These are phyloP conservation scores for Aegilops longissima DNA, from an alignment of 176 grass and related monocot species.

Conservation along the genomic window DNA sequence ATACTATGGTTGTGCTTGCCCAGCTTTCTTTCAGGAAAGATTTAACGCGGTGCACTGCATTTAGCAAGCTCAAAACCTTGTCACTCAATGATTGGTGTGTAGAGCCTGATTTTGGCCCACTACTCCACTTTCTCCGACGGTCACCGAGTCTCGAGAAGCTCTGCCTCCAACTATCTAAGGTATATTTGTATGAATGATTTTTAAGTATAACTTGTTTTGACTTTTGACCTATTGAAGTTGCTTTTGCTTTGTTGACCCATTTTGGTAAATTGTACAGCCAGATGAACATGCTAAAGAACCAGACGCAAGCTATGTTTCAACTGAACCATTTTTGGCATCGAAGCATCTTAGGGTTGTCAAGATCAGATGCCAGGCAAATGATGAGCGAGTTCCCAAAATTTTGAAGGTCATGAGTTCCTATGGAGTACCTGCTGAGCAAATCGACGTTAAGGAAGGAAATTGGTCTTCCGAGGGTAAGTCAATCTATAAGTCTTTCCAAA, in stretches of 20 bases:
- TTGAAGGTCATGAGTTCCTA: too few species aligned
- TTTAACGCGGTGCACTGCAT: background rate
- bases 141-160: background rate
- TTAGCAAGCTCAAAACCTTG: background rate
- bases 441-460: too few species aligned
- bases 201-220: background rate
- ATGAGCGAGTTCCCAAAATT: too few species aligned
- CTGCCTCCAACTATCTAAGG: background rate
- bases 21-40: background rate
- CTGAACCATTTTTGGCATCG: too few species aligned
- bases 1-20: background rate
- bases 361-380: too few species aligned
- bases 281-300: too few species aligned
- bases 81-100: background rate
- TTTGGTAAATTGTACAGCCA: background rate
- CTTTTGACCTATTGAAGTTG: background rate
- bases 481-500: too few species aligned
- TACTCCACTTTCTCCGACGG: background rate
- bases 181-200: background rate
- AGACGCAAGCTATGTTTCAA: too few species aligned
- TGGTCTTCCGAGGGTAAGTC: too few species aligned
- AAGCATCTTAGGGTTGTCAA: too few species aligned
- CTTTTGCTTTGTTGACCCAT: background rate
- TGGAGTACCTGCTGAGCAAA: too few species aligned
- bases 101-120: background rate